Evolutionary conservation across 2,329 filamentous ascomycete species (phyloP).

Genomic region (Cercospora zeina): DNA sequence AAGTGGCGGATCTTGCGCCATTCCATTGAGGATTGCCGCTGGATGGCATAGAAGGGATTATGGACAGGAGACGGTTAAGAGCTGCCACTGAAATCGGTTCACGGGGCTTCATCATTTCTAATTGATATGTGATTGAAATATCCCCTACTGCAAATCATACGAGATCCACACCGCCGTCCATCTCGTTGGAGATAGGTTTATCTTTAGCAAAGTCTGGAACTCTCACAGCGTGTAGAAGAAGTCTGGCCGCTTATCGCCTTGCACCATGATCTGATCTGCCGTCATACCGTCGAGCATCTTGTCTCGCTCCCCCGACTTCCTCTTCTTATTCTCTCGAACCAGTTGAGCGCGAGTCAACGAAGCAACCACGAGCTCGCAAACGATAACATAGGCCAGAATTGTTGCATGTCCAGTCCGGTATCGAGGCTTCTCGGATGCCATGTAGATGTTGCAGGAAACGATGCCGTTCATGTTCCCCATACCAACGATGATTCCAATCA

Average conservation of each 20-base stretch:
- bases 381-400: conserved; percentile 71
- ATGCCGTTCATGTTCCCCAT: conserved; percentile 89
- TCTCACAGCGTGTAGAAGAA: conserved; percentile 31
- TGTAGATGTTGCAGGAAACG: conserved; percentile 78
- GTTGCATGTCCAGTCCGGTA: conserved; percentile 65
- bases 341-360: conserved; percentile 63
- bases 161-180: background rate
- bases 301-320: conserved; percentile 65
- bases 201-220: background rate
- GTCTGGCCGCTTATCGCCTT: conserved; percentile 64
- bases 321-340: conserved; percentile 69
- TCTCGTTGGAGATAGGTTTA: background rate
- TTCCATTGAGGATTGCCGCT: too few species aligned
- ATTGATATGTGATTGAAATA: too few species aligned
- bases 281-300: conserved; percentile 64
- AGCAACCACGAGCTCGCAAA: conserved; percentile 62
- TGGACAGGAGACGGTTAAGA: too few species aligned
- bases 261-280: conserved; percentile 59
- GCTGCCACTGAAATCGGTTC: too few species aligned
- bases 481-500: conserved; percentile 78
- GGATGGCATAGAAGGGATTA: too few species aligned
- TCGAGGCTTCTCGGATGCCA: conserved; percentile 28
- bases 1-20: too few species aligned
- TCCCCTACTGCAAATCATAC: background rate
- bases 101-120: too few species aligned